Percentiles rank a stretch among this genome's conserved stretches.
phyloP scores from a whole-genome alignment of 2,329 filamentous ascomycete species.

The Fusarium oligoseptatum region DNA sequence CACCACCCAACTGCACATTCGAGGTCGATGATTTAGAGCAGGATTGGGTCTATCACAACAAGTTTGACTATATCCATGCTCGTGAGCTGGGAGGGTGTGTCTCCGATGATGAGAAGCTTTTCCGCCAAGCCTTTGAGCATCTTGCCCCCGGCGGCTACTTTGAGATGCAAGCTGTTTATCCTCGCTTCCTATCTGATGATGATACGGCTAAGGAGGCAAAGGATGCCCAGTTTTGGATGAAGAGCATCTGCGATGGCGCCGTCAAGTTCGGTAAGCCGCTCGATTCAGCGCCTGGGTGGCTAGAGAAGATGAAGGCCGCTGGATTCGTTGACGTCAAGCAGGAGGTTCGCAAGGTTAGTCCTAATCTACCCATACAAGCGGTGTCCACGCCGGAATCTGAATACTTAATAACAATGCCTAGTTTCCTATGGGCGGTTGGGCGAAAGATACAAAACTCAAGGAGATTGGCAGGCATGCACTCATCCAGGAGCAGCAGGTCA shows the following conservation, averaged over 20 bases:
- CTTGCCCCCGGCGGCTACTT: not conserved
- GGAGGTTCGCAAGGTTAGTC: constrained; percentile 4
- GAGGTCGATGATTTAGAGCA: not conserved
- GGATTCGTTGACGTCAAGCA: constrained; percentile 12
- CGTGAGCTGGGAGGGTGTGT: not conserved
- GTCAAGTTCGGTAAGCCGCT: constrained; percentile 21
- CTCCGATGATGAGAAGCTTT: not conserved
- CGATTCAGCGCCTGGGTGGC: constrained; percentile 2
- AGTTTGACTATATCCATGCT: not conserved
- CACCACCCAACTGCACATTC: not conserved
- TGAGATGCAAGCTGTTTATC: not conserved
- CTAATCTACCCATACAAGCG: not conserved
- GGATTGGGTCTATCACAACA: not conserved
- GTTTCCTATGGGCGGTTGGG: constrained; percentile 9
- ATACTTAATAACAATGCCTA: not conserved
- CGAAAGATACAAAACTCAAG: constrained; percentile 7
- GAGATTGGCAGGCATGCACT: constrained; percentile 8
- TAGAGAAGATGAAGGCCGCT: not conserved
- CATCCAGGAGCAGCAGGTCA: constrained; percentile 13
- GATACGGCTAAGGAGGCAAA: not conserved
- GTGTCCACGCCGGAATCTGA: not conserved
- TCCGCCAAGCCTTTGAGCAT: not conserved
- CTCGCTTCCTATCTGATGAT: not conserved
- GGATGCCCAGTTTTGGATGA: constrained; percentile 13
- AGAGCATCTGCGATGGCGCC: constrained; percentile 14